A percentile compares a stretch with the other conserved stretches of the same genome.
These are phyloP conservation scores for Climacium dendroides DNA, from an alignment of 225 moss, liverwort and hornwort species.

Conservation along the genomic window DNA sequence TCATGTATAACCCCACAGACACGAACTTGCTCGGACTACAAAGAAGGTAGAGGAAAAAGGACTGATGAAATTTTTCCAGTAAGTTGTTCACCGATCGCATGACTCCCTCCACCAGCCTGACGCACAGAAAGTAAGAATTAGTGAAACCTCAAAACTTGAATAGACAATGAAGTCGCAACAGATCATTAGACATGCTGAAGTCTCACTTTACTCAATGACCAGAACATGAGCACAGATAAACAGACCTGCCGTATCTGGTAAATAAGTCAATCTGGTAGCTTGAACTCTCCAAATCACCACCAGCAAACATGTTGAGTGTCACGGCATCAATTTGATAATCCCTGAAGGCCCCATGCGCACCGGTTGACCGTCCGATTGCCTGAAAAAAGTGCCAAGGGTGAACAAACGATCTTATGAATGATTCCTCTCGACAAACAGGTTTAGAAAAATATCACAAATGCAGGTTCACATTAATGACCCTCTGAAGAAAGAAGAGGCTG, in stretches of 20 bases:
- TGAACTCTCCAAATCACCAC: constrained; percentile 40
- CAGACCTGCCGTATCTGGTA: constrained; percentile 75
- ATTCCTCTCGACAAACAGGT: neutral
- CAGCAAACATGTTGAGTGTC: constrained; percentile 55
- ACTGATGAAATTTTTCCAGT: constrained; percentile 96
- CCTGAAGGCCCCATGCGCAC: constrained; percentile 91
- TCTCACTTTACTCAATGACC: neutral
- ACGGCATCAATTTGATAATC: constrained; percentile 93
- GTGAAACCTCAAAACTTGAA: neutral
- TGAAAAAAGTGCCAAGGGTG: neutral
- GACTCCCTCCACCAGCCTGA: constrained; percentile 85
- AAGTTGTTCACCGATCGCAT: constrained; percentile 88
- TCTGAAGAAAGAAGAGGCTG: neutral
- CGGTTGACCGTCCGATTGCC: constrained; percentile 82
- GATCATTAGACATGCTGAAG: neutral
- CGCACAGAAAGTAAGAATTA: neutral
- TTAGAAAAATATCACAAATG: neutral
- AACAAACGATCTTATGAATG: neutral
- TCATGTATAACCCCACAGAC: constrained; percentile 86
- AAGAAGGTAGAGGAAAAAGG: constrained; percentile 85
- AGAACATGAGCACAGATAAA: neutral
- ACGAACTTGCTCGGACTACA: constrained; percentile 74
- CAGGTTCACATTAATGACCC: neutral
- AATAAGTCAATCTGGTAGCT: constrained; percentile 42
- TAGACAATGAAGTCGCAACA: neutral